These are phyloP conservation scores for Rhodotorula sphaerocarpa DNA, from an alignment of 768 basidiomycete genomes.

Conservation along the genomic window DNA sequence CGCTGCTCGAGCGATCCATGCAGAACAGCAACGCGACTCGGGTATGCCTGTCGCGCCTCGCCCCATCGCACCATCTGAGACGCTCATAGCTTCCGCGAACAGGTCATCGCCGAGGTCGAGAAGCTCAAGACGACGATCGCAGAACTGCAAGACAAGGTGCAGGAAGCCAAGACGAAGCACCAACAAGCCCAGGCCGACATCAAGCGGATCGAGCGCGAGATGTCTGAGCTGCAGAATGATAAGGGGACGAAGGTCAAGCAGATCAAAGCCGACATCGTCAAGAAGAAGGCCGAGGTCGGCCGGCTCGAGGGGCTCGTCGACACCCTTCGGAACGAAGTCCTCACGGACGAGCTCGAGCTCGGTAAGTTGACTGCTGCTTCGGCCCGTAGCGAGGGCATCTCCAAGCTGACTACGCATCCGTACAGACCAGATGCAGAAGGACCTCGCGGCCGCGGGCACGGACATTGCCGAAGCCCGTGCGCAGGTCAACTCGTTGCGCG, in stretches of 20 bases:
- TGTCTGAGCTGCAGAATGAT: slow-evolving; percentile 98
- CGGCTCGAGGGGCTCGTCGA: slow-evolving; percentile 76
- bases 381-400: background rate
- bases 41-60: slow-evolving; percentile 46
- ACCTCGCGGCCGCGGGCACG: slow-evolving; percentile 53
- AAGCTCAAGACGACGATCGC: slow-evolving; percentile 58
- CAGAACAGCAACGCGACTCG: slow-evolving; percentile 79
- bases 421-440: slow-evolving; percentile 70
- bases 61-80: no score
- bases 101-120: slow-evolving; percentile 77
- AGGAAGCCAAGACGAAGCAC: slow-evolving; percentile 66
- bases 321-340: slow-evolving; percentile 77
- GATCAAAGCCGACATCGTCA: slow-evolving; percentile 71
- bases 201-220: slow-evolving; percentile 85
- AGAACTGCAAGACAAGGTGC: slow-evolving; percentile 54
- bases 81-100: background rate
- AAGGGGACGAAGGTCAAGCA: slow-evolving; percentile 94
- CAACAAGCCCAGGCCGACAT: slow-evolving; percentile 65
- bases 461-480: slow-evolving; percentile 49
- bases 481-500: slow-evolving; percentile 53
- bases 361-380: slow-evolving; percentile 50
- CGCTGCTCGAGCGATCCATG: slow-evolving; percentile 71
- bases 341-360: slow-evolving; percentile 77
- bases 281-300: slow-evolving; percentile 69
- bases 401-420: slow-evolving; percentile 7